These are phyloP conservation scores for Drechslerella dactyloides DNA, from an alignment of 2,329 filamentous ascomycete genomes.

Conservation along the genomic window DNA sequence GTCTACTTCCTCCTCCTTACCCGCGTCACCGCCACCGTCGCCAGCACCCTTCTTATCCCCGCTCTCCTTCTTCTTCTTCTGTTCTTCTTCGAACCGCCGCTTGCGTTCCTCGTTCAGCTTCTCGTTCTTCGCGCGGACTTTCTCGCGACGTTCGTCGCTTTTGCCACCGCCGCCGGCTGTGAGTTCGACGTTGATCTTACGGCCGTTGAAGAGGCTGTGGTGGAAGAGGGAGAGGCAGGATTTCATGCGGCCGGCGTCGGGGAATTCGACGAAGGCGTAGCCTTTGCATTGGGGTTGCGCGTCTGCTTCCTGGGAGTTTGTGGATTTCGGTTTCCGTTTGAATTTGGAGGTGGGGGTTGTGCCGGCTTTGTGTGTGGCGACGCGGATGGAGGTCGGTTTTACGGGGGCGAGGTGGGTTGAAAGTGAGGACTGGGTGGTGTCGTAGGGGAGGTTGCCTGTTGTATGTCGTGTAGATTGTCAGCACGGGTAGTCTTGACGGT, in stretches of 20 bases:
- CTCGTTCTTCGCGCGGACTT: slow-evolving; percentile 83
- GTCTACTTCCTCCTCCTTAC: slow-evolving; percentile 51
- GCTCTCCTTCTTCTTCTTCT: slow-evolving; percentile 33
- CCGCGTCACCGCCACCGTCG: slow-evolving; percentile 34
- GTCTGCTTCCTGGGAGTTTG: neutral
- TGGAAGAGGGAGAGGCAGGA: slow-evolving; percentile 89
- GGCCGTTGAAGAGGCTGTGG: slow-evolving; percentile 74
- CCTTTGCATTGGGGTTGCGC: slow-evolving; percentile 67
- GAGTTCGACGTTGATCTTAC: slow-evolving; percentile 90
- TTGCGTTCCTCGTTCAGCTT: slow-evolving; percentile 73
- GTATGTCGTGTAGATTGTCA: slow-evolving; percentile 2
- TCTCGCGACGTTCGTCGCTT: slow-evolving; percentile 72
- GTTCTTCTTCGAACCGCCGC: slow-evolving; percentile 33
- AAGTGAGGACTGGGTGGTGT: slow-evolving; percentile 73
- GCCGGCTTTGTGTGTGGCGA: slow-evolving; percentile 71
- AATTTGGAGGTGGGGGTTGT: slow-evolving; percentile 59
- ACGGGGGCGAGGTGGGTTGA: slow-evolving; percentile 78
- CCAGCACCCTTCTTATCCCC: slow-evolving; percentile 19
- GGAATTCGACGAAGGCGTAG: slow-evolving; percentile 88
- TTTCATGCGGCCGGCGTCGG: slow-evolving; percentile 84
- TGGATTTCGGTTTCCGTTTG: slow-evolving; percentile 14
- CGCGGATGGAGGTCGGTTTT: slow-evolving; percentile 72
- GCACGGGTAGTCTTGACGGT: neutral
- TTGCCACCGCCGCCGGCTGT: slow-evolving; percentile 89
- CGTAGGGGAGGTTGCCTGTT: slow-evolving; percentile 83